A percentile compares a stretch with the other conserved stretches of the same genome.
Conservation (phyloP, 768 basidiomycete genomes). For the Stropharia rugosoannulata region DNA sequence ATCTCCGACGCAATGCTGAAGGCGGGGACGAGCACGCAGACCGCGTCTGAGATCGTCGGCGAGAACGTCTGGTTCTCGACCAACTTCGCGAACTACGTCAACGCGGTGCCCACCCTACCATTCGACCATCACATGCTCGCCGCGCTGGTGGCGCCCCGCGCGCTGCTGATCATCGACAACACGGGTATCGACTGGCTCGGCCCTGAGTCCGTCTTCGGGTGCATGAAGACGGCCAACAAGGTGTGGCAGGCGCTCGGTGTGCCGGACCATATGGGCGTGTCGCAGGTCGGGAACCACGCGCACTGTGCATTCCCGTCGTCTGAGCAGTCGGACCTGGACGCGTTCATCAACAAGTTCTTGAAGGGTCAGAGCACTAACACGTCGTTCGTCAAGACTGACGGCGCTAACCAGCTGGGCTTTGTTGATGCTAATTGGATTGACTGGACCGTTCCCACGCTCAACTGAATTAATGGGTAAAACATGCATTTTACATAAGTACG, state of each 20-base stretch:
- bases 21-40: constrained; percentile 46
- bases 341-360: constrained; percentile 58
- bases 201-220: constrained; percentile 47
- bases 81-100: constrained; percentile 45
- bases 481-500: not conserved
- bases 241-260: constrained; percentile 52
- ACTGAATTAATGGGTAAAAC: constrained; percentile 3
- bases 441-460: constrained; percentile 47
- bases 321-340: constrained; percentile 44
- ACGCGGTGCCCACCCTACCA: constrained; percentile 44
- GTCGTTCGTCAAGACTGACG: constrained; percentile 43
- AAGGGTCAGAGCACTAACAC: constrained; percentile 48
- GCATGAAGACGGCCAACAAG: constrained; percentile 48
- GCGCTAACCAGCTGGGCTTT: constrained; percentile 37
- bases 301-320: constrained; percentile 55
- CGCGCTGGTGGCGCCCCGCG: constrained; percentile 55
- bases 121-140: constrained; percentile 61
- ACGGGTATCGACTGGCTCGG: constrained; percentile 57
- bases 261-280: constrained; percentile 47
- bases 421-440: constrained; percentile 43
- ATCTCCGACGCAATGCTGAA: constrained; percentile 48
- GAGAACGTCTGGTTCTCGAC: constrained; percentile 67
- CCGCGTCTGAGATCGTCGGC: constrained; percentile 54
- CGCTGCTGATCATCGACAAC: constrained; percentile 53
- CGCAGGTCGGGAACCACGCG: constrained; percentile 50